Evolutionary conservation across 2,329 filamentous ascomycete species (phyloP), one percentile per base, ranked within the genome.

Genomic region (Apiospora arundinis): DNA sequence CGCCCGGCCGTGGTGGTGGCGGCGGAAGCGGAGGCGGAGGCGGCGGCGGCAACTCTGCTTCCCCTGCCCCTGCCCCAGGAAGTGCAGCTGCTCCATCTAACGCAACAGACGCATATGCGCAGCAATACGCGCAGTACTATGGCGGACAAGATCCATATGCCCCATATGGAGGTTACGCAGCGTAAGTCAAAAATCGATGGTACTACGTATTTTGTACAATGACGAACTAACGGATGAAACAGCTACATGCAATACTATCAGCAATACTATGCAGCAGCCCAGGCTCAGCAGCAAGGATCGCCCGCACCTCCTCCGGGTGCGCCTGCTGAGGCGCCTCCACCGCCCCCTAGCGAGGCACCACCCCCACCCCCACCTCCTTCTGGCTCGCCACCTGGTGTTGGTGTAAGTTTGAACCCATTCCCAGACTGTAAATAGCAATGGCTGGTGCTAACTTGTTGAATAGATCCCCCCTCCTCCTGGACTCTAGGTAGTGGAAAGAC

Each of bases 81-180:
- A 81, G 82, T 44, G 80, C 80, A 45, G 76, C 75, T 32, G 85
- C 81, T 71, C 82, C 88, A 14, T 82, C 87, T 37, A 78, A 81
- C 52, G 78, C 88, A 21, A 82, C 87, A 32, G 78, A 81, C 49
- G 79, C 97, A 77, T 96, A 96, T 80, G 90, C 90, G 69, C 90
- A 92, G 23, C 93, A 95, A 78, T 97, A 97, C 80, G 92, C 93
- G 2, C 92, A 95, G 80, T 96, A 97, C 81, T 95, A 95, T 73
- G 87, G 87, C 74, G 86, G 86, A 70, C 85, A 89, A 74, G 94
- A 98, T 78, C 95, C 95, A 0, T 98, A 98, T 80, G 94, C 94
- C 56, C 91, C 93, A 11, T 98, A 96, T 76, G 95, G 95, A 73
- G 95, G 95, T 70, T 98, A 96, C 82, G 89, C 92, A 76, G 93